Evolutionary conservation across 106 monocot species (phyloP).

Genomic region (Vanilla planifolia): DNA sequence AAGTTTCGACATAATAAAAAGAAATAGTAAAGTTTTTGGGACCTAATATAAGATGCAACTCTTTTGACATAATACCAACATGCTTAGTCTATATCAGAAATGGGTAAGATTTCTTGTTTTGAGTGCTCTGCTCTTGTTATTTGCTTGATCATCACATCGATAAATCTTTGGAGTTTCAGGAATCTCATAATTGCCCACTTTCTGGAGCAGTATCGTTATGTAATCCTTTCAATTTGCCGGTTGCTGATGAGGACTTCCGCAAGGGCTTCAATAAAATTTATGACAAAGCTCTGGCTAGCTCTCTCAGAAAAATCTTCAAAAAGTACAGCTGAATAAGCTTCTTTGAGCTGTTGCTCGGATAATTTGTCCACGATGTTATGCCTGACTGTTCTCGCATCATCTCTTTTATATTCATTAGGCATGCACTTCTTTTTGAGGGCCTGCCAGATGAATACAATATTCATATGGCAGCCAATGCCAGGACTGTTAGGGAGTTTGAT

Average conservation of each 20-base stretch:
- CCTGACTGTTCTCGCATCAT: background rate
- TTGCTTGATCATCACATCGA: background rate
- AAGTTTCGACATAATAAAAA: too few species aligned
- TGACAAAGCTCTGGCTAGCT: constrained; percentile 75
- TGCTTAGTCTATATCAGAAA: background rate
- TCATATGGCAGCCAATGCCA: constrained; percentile 69
- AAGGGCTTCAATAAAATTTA: constrained; percentile 91
- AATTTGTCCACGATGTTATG: background rate
- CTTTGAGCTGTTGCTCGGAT: background rate
- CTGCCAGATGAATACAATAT: constrained; percentile 83
- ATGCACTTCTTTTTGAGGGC: constrained; percentile 79
- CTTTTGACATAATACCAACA: background rate
- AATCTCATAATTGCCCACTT: constrained; percentile 63
- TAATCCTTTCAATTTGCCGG: constrained; percentile 90
- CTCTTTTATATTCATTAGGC: constrained; percentile 35
- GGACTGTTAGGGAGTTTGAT: constrained; percentile 82
- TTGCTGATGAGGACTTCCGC: constrained; percentile 91
- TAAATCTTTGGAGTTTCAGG: constrained; percentile 40
- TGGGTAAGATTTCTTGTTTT: too few species aligned
- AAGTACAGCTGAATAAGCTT: constrained; percentile 38
- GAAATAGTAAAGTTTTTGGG: too few species aligned
- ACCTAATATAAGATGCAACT: background rate
- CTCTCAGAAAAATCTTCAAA: constrained; percentile 66
- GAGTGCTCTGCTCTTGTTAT: background rate
- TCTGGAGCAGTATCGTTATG: constrained; percentile 92